Evolutionary conservation across 768 basidiomycete species (phyloP).

Genomic region (Lanmaoa pseudosensibilis): DNA sequence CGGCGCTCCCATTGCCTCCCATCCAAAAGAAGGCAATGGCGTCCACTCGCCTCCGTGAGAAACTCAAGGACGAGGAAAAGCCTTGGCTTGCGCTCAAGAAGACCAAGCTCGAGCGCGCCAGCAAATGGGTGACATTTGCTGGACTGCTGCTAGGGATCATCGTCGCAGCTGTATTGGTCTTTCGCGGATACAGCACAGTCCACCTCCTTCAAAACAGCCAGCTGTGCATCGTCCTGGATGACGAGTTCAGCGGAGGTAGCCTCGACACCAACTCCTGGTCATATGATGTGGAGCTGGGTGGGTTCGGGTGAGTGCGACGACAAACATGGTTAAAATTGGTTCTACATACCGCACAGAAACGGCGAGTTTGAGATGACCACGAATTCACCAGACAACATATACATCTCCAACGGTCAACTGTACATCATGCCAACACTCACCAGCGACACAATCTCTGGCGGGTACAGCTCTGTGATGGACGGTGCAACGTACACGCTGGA

Average conservation of each 20-base stretch:
- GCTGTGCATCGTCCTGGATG: conserved; percentile 48
- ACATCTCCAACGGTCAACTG: conserved; percentile 48
- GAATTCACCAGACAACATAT: conserved; percentile 37
- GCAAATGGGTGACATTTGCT: conserved; percentile 50
- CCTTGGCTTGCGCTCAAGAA: conserved; percentile 43
- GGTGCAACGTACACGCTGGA: conserved; percentile 39
- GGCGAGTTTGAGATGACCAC: conserved; percentile 62
- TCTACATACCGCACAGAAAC: conserved; percentile 31
- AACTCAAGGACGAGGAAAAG: conserved; percentile 51
- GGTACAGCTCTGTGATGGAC: conserved; percentile 39
- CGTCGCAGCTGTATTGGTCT: conserved; percentile 45
- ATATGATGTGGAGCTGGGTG: conserved; percentile 52
- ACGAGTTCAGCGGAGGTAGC: conserved; percentile 43
- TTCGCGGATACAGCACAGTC: conserved; percentile 43
- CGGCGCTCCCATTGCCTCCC: conserved; percentile 43
- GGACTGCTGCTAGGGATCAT: conserved; percentile 43
- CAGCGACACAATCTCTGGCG: conserved; percentile 42
- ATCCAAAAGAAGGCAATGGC: conserved; percentile 36
- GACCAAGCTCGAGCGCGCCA: conserved; percentile 29
- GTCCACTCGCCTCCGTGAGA: conserved; percentile 51
- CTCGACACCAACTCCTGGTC: conserved; percentile 48
- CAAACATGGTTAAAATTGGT: neutral
- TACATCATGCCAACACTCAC: conserved; percentile 64
- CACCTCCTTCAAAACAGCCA: conserved; percentile 35
- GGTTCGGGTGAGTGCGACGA: conserved; percentile 41